Percentiles rank a stretch among this genome's conserved stretches.
These are phyloP conservation scores for Meyerozyma smithsonii DNA, from an alignment of 1,139 yeast species.

Conservation along the genomic window DNA sequence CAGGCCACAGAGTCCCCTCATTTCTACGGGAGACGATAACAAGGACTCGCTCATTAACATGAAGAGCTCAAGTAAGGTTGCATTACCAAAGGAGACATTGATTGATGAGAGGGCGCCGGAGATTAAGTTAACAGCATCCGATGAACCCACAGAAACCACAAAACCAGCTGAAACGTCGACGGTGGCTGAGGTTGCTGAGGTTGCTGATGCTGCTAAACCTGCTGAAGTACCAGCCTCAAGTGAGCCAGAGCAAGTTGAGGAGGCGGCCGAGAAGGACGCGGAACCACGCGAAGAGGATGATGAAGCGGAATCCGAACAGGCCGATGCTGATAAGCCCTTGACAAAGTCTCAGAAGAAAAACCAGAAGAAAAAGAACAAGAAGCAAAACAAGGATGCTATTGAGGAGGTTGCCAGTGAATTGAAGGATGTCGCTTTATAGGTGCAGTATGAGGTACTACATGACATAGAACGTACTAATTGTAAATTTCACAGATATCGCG, in stretches of 20 bases:
- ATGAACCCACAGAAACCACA: neutral
- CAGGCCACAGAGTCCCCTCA: constrained; percentile 12
- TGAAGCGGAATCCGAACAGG: no score
- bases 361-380: constrained; percentile 5
- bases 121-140: neutral
- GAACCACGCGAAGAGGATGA: constrained; percentile 13
- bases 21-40: constrained; percentile 11
- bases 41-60: constrained; percentile 27
- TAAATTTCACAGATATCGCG: neutral
- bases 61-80: constrained; percentile 27
- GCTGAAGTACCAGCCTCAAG: no score
- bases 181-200: no score
- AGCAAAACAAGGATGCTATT: neutral
- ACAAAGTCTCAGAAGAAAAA: constrained; percentile 7
- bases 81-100: constrained; percentile 41
- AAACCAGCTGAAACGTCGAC: neutral
- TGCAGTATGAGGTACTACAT: neutral
- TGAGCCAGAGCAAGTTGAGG: no score
- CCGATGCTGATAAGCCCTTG: constrained; percentile 5
- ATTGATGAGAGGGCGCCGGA: constrained; percentile 23
- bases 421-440: constrained; percentile 15
- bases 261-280: constrained; percentile 12
- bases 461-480: neutral
- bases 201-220: neutral
- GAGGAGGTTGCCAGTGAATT: constrained; percentile 9